Evolutionary conservation across 2,329 filamentous ascomycete species (phyloP).

Genomic region (Coccinonectria pachysandricola): DNA sequence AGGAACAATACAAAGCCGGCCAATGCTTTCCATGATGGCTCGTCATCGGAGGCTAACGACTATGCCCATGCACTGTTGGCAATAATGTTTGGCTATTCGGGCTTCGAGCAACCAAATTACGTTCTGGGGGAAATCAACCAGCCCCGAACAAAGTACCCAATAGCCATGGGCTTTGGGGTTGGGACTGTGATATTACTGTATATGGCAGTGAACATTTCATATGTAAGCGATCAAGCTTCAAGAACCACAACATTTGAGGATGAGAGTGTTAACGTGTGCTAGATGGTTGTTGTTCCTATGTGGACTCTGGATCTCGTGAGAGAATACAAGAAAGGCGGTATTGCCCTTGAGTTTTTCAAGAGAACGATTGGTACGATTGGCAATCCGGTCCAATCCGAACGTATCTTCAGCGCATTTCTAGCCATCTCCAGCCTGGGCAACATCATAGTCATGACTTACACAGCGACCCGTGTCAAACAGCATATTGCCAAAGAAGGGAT

Average conservation of each 20-base stretch:
- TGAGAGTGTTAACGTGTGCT: conserved; percentile 1
- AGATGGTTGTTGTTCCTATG: conserved; percentile 32
- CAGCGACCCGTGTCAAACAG: conserved; percentile 45
- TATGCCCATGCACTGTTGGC: conserved; percentile 31
- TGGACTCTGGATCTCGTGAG: no score
- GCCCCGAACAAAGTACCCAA: conserved; percentile 23
- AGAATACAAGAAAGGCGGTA: conserved; percentile 7
- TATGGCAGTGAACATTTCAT: conserved; percentile 27
- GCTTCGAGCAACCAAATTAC: conserved; percentile 30
- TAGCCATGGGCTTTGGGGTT: conserved; percentile 21
- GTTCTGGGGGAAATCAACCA: conserved; percentile 24
- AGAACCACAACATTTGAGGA: no score
- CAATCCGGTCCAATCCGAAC: no score
- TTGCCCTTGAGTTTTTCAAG: conserved; percentile 26
- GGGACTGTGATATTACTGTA: conserved; percentile 23
- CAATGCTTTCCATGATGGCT: conserved; percentile 15
- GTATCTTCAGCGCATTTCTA: conserved; percentile 39
- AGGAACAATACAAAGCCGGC: conserved; percentile 16
- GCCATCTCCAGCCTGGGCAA: conserved; percentile 46
- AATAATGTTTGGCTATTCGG: conserved; percentile 30
- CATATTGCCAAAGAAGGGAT: conserved; percentile 51
- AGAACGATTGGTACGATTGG: conserved; percentile 21
- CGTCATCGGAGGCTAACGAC: conserved; percentile 18
- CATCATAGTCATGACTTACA: conserved; percentile 47
- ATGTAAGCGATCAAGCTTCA: conserved; percentile 15